Evolutionary conservation across 257 asterid genomes (phyloP).

Genomic region (Jaltomata sinuosa): DNA sequence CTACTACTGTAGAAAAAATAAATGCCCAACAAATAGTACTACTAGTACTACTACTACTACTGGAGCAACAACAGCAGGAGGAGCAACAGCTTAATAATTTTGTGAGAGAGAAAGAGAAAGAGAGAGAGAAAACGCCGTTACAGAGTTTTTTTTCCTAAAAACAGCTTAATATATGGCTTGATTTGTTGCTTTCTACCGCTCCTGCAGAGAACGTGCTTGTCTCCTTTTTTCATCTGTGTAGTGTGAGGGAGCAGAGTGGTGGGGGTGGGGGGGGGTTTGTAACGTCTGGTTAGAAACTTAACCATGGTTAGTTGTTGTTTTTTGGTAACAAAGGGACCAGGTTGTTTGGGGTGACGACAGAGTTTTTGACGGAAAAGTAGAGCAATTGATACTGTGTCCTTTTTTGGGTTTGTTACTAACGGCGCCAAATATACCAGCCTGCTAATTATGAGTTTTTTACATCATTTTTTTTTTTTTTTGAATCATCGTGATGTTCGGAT

Average conservation of each 20-base stretch:
- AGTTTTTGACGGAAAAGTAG: background rate
- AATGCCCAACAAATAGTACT: background rate
- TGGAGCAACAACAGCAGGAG: background rate
- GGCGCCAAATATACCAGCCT: background rate
- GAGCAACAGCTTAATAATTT: background rate
- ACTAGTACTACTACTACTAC: background rate
- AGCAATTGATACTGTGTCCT: background rate
- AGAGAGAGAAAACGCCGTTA: conserved; percentile 17
- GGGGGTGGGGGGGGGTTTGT: background rate
- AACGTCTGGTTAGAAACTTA: background rate
- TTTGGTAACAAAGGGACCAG: background rate
- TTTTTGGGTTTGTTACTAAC: background rate
- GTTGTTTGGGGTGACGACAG: background rate
- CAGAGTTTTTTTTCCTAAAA: conserved; percentile 15
- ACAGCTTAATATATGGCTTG: conserved; percentile 46
- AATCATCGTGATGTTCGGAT: too few species aligned
- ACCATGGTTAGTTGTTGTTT: background rate
- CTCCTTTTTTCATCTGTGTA: conserved; percentile 43
- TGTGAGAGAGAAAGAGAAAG: background rate
- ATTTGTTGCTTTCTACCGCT: conserved; percentile 34
- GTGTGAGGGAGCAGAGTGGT: background rate
- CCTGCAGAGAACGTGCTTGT: conserved; percentile 26
- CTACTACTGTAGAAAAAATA: background rate
- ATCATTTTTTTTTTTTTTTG: too few species aligned
- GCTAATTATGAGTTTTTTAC: background rate